Percentiles rank a stretch among this genome's conserved stretches.
Evolutionary conservation across 2,329 filamentous ascomycete genomes (phyloP).

Genomic region (Alternaria sp.): DNA sequence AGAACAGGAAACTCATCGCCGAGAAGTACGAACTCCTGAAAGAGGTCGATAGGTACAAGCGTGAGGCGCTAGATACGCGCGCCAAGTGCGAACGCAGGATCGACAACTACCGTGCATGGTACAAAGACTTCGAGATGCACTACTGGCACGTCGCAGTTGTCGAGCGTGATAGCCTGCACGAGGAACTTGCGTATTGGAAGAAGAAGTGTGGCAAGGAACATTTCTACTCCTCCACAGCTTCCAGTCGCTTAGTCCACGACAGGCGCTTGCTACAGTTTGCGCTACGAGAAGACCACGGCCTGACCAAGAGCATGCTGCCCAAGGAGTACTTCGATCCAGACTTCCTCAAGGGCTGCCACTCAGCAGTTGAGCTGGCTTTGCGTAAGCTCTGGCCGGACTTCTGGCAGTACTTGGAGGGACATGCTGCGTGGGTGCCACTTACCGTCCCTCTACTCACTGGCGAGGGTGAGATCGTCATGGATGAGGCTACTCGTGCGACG

Average conservation of each 20-base stretch:
- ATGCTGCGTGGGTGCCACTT: background rate
- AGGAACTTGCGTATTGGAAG: background rate
- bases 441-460: background rate
- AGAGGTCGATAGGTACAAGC: background rate
- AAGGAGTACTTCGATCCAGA: background rate
- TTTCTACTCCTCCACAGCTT: background rate
- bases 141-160: background rate
- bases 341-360: background rate
- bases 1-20: background rate
- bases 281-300: background rate
- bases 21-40: background rate
- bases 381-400: conserved; percentile 1
- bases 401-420: background rate
- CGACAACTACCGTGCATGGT: background rate
- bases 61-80: background rate
- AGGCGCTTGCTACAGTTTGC: background rate
- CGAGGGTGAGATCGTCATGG: background rate
- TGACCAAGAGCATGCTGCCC: background rate
- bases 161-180: background rate
- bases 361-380: background rate
- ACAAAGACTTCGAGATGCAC: background rate
- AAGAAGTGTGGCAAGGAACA: background rate
- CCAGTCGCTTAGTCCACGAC: background rate
- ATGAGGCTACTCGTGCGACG: background rate
- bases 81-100: background rate